These are phyloP conservation scores for Barnettozyma salicaria DNA, from an alignment of 805 yeast species.

Conservation along the genomic window DNA sequence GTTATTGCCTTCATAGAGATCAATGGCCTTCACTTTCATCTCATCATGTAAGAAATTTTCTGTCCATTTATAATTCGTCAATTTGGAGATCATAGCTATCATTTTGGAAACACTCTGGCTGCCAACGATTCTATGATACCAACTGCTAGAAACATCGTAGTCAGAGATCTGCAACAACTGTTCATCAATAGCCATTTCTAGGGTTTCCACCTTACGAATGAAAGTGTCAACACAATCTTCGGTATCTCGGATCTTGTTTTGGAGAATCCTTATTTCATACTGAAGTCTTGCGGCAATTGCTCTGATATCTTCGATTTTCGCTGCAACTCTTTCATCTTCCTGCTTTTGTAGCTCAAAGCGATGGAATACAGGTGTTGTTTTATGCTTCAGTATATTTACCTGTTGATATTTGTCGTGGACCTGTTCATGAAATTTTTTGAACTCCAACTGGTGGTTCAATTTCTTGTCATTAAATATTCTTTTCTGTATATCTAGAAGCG, in stretches of 20 bases:
- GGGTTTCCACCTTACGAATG: constrained; percentile 29
- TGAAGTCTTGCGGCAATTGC: constrained; percentile 54
- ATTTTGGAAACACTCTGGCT: too few relatives aligned
- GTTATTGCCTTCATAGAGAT: too few relatives aligned
- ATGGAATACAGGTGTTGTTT: constrained; percentile 16
- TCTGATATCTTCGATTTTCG: constrained; percentile 43
- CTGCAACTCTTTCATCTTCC: constrained; percentile 28
- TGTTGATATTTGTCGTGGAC: constrained; percentile 3
- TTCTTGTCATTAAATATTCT: not conserved
- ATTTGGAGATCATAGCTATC: too few relatives aligned
- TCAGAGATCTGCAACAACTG: constrained; percentile 1
- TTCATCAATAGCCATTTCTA: constrained; percentile 25
- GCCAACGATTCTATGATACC: too few relatives aligned
- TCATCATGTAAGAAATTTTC: too few relatives aligned
- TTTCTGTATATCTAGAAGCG: constrained; percentile 10
- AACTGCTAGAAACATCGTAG: too few relatives aligned
- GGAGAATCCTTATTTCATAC: constrained; percentile 57
- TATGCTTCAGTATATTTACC: constrained; percentile 12
- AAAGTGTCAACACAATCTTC: constrained; percentile 51
- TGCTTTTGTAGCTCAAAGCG: constrained; percentile 20
- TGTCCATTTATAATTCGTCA: too few relatives aligned
- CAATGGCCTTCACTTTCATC: too few relatives aligned
- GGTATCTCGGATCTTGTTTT: constrained; percentile 59
- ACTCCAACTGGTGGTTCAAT: not conserved
- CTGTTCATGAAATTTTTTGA: not conserved